Conservation (phyloP, 345 rosid species). For the Murraya koenigii region DNA sequence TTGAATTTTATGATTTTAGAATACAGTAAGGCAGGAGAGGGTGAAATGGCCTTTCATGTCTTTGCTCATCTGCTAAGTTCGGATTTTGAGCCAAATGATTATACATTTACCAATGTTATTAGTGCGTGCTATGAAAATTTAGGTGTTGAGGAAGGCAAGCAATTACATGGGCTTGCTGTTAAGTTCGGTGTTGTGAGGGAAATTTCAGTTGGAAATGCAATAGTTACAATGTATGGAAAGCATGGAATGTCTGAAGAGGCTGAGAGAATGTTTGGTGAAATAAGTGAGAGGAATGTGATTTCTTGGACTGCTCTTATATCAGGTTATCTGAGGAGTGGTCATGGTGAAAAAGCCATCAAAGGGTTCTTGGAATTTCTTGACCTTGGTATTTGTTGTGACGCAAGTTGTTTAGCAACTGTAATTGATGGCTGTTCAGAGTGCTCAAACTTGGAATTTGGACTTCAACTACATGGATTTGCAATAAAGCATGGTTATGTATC, state of each 20-base stretch:
- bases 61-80: slow-evolving; percentile 18
- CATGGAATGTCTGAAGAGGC: slow-evolving; percentile 29
- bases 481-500: slow-evolving; percentile 8
- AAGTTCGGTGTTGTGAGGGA: slow-evolving; percentile 25
- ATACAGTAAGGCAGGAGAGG: slow-evolving; percentile 25
- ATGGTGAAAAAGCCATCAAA: slow-evolving; percentile 25
- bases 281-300: slow-evolving; percentile 33
- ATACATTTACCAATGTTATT: slow-evolving; percentile 33
- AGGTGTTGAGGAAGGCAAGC: slow-evolving; percentile 30
- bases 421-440: slow-evolving; percentile 31
- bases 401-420: slow-evolving; percentile 28
- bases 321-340: slow-evolving; percentile 35
- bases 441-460: slow-evolving; percentile 27
- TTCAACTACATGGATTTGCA: slow-evolving; percentile 17
- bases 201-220: slow-evolving; percentile 34
- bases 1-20: slow-evolving; percentile 39
- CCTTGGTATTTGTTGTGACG: slow-evolving; percentile 13
- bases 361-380: slow-evolving; percentile 23
- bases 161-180: slow-evolving; percentile 32
- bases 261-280: slow-evolving; percentile 31
- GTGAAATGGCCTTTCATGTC: slow-evolving; percentile 21
- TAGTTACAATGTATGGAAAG: slow-evolving; percentile 32
- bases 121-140: slow-evolving; percentile 23
- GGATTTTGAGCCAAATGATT: slow-evolving; percentile 29
- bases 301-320: slow-evolving; percentile 50